These are phyloP conservation scores for Chlorella sorokiniana DNA, from an alignment of 139 green algal genomes.

Conservation along the genomic window DNA sequence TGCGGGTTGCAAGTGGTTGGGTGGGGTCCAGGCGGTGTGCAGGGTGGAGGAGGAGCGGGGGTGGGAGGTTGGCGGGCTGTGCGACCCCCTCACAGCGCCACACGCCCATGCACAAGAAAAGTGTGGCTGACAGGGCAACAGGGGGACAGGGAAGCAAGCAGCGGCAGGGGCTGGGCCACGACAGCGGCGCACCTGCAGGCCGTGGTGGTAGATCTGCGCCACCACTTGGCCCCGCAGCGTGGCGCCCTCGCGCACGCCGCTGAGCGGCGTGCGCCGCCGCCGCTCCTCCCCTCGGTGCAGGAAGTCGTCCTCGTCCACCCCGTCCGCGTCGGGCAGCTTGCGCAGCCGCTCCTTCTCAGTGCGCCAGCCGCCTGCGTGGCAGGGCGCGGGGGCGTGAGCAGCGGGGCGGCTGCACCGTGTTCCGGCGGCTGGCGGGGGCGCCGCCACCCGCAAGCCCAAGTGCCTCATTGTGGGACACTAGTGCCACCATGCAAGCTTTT, in stretches of 20 bases:
- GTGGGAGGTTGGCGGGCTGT: not conserved
- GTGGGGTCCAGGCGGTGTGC: too few relatives aligned
- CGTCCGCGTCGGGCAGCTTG: not conserved
- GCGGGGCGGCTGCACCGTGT: not conserved
- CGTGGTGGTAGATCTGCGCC: constrained; percentile 32
- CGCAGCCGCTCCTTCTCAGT: constrained; percentile 31
- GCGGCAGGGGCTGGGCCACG: not conserved
- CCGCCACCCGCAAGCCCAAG: too few relatives aligned
- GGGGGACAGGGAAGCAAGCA: not conserved
- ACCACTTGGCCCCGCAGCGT: constrained; percentile 29
- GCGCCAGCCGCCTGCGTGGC: constrained; percentile 29
- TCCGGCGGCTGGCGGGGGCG: too few relatives aligned
- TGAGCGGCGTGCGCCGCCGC: constrained; percentile 18
- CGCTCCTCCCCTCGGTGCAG: not conserved
- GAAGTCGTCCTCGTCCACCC: not conserved
- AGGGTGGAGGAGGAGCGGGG: not conserved
- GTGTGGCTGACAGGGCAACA: not conserved
- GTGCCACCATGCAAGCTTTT: too few relatives aligned
- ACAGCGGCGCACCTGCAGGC: constrained; percentile 9
- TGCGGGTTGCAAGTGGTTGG: not conserved
- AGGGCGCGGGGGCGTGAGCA: not conserved
- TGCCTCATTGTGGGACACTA: too few relatives aligned
- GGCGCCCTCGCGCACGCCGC: constrained; percentile 25
- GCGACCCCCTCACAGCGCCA: too few relatives aligned
- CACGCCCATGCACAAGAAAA: too few relatives aligned